Percentiles rank a stretch among this genome's conserved stretches.
Conservation (phyloP, 2,329 filamentous ascomycete species). For the Pochonia chlamydosporia region DNA sequence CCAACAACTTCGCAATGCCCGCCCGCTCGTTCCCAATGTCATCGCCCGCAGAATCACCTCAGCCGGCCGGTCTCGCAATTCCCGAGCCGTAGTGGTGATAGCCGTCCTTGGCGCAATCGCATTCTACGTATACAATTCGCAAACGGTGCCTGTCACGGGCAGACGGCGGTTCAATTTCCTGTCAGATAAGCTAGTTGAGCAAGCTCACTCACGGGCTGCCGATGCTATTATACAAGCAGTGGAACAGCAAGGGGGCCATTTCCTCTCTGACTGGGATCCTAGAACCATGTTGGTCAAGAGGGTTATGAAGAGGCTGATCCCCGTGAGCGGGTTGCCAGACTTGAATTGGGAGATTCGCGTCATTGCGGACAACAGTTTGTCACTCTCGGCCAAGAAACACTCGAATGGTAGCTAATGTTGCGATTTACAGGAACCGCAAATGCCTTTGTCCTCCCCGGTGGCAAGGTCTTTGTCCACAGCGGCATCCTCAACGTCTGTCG, state of each 20-base stretch:
- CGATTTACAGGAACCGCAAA: conserved; percentile 49
- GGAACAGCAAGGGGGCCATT: conserved; percentile 42
- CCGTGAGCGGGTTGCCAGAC: conserved; percentile 55
- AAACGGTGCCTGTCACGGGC: conserved; percentile 67
- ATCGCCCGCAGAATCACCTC: conserved; percentile 19
- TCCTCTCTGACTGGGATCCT: conserved; percentile 55
- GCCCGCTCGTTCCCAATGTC: conserved; percentile 24
- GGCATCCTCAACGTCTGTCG: conserved; percentile 64
- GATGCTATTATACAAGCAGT: conserved; percentile 45
- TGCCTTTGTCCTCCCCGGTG: conserved; percentile 72
- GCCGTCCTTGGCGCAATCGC: conserved; percentile 37
- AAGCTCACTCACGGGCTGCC: conserved; percentile 22
- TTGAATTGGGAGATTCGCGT: conserved; percentile 68
- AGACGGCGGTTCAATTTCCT: conserved; percentile 65
- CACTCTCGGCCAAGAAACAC: neutral
- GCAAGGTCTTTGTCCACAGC: conserved; percentile 74
- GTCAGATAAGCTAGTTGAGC: conserved; percentile 51
- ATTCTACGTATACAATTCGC: conserved; percentile 65
- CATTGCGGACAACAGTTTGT: conserved; percentile 56
- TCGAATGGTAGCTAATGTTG: neutral
- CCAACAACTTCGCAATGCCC: conserved; percentile 22
- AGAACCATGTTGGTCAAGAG: conserved; percentile 51
- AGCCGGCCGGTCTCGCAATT: conserved; percentile 22
- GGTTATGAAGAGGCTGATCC: conserved; percentile 62
- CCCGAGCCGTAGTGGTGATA: conserved; percentile 31